These are phyloP conservation scores for Fusarium nygamai DNA, from an alignment of 2,329 filamentous ascomycete genomes.

Conservation along the genomic window DNA sequence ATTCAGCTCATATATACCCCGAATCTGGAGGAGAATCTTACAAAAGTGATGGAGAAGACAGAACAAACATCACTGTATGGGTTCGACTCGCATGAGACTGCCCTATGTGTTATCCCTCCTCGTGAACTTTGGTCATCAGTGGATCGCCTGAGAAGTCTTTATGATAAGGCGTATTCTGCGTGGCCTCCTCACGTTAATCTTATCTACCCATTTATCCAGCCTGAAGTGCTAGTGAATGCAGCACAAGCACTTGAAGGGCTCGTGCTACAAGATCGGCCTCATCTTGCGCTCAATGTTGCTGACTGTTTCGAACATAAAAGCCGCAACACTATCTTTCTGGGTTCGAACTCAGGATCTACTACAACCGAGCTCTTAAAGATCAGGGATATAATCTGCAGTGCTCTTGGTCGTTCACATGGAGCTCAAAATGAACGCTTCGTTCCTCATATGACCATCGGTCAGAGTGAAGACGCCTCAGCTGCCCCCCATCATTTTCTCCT, in stretches of 20 bases:
- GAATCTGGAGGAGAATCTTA: background rate
- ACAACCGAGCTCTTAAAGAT: constrained; percentile 46
- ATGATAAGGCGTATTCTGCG: constrained; percentile 68
- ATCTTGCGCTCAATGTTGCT: constrained; percentile 51
- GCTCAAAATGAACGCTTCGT: constrained; percentile 43
- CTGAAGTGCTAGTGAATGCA: constrained; percentile 57
- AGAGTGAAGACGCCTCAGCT: constrained; percentile 59
- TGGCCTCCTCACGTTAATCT: constrained; percentile 77
- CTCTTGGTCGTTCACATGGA: constrained; percentile 45
- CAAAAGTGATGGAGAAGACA: constrained; percentile 20
- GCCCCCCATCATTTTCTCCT: constrained; percentile 61
- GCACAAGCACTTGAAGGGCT: constrained; percentile 43
- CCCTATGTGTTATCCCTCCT: constrained; percentile 69
- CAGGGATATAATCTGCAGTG: constrained; percentile 47
- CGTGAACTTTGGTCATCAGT: constrained; percentile 57
- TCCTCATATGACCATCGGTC: constrained; percentile 69
- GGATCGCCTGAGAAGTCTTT: constrained; percentile 66
- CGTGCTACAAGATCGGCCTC: constrained; percentile 15
- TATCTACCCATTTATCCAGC: constrained; percentile 70
- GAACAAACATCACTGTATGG: background rate
- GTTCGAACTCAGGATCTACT: constrained; percentile 28
- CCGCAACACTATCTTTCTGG: constrained; percentile 61
- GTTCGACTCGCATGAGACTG: constrained; percentile 63
- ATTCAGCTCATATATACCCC: background rate
- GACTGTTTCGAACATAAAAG: constrained; percentile 61